Base-by-base conservation (phyloP, 179 eudicot species). In the Spergularia azorica region DNA sequence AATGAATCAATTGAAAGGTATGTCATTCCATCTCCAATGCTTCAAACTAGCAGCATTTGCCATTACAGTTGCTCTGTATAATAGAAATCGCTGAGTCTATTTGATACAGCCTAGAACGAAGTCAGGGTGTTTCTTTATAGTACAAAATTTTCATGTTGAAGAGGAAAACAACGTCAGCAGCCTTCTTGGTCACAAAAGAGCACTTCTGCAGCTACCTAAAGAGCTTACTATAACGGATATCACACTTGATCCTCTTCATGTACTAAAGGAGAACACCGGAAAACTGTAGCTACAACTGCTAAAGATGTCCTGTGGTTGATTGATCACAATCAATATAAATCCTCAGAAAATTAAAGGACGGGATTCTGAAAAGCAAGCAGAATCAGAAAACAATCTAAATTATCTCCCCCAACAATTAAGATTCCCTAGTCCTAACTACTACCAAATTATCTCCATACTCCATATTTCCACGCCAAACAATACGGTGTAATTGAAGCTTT, bases 41-140 rank as follows among this genome's bases (percentile, higher is more conserved):
- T 68, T 66, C 41, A 56, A 50, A 73, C 61, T 67, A 77, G 8
- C 8, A 43, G 66, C 76, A 81, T 18, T 76, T 36, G 75, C 20
- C 50, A 62, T 63, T 71, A 76, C 76, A 81, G 73, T 38, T 26
- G 63, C 76, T 67, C 54, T n/a, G 36, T 68, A 21, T 18, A 69
- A 62, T n/a, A 55, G 26, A 74, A 65, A 73, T 60, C 77, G 67
- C 12, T 26, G 54, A 41, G 63, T 71, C 66, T 60, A 65, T 52
- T 72, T 56, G 71, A 63, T 57, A 70, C 76, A 71, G 70, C 56
- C 81, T 76, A 80, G 64, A 73, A 63, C 63, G 70, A 79, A 71
- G 26, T 83, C 51, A 16, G 18, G 69, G 72, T 41, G 75, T 63
- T 71, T 75, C 77, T 65, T 52, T 69, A 71, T 9, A 6, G 16